Evolutionary conservation across 257 asterid genomes (phyloP).

Genomic region (Solanum tarijense): DNA sequence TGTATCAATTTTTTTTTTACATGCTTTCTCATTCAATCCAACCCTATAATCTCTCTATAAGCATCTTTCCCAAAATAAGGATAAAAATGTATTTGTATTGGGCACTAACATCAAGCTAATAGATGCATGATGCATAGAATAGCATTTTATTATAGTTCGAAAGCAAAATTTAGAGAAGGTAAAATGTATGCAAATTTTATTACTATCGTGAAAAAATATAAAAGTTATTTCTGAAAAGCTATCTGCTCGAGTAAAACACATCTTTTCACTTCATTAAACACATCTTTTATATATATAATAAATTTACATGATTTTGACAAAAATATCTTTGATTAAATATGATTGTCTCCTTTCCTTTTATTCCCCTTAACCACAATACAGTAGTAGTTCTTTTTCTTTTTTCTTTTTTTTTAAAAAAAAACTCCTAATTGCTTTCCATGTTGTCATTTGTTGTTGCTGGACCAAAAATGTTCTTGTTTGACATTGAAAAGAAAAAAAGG

Average conservation of each 20-base stretch:
- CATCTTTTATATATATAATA: neutral
- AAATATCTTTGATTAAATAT: neutral
- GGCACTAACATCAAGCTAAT: neutral
- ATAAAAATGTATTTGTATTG: neutral
- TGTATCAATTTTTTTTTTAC: neutral
- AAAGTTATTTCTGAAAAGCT: rapidly evolving
- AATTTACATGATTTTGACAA: neutral
- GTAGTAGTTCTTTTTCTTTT: neutral
- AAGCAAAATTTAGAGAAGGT: rapidly evolving
- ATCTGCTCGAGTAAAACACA: neutral
- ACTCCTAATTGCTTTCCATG: neutral
- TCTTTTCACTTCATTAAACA: neutral
- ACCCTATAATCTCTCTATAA: neutral
- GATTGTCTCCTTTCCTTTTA: neutral
- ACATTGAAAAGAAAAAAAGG: neutral
- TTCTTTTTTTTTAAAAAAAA: too few species aligned
- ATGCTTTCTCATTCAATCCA: neutral
- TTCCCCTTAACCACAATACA: neutral
- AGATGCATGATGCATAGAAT: neutral
- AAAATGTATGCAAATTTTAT: rapidly evolving
- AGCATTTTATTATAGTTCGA: too few species aligned
- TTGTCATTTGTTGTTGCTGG: neutral
- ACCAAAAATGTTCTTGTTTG: neutral
- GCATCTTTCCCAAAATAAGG: neutral
- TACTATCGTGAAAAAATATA: rapidly evolving